phyloP scores from a whole-genome alignment of 257 asterid species.

The Solanum etuberosum region DNA sequence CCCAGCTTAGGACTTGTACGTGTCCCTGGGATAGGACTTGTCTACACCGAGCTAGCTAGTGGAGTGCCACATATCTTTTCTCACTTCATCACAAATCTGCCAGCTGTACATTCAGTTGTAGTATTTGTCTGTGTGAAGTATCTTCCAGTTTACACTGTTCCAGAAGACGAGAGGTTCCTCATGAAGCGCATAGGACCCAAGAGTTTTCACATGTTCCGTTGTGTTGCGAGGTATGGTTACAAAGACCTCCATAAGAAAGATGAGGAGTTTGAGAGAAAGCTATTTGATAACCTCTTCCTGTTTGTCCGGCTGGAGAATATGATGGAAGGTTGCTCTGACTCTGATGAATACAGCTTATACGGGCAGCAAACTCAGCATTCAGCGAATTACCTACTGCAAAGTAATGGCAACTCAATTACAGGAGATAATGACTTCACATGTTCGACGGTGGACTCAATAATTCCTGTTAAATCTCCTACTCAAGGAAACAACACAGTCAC shows the following conservation, averaged over 20 bases:
- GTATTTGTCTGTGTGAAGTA: conserved; percentile 86
- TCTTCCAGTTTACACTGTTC: conserved; percentile 92
- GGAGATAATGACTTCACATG: conserved; percentile 33
- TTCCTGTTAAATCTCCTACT: conserved; percentile 40
- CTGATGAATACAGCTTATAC: conserved; percentile 68
- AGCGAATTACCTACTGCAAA: conserved; percentile 19
- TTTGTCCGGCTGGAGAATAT: conserved; percentile 83
- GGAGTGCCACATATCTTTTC: conserved; percentile 96
- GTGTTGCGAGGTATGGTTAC: conserved; percentile 91
- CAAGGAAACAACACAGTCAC: conserved; percentile 21
- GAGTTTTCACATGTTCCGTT: conserved; percentile 85
- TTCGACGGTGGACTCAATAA: conserved; percentile 60
- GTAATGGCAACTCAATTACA: conserved; percentile 15
- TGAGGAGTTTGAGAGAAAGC: conserved; percentile 80
- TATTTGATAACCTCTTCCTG: conserved; percentile 56
- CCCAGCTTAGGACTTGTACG: conserved; percentile 96
- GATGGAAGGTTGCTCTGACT: conserved; percentile 97
- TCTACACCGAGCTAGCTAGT: conserved; percentile 90
- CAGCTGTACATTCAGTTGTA: conserved; percentile 82
- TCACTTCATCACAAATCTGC: conserved; percentile 87
- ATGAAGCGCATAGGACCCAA: conserved; percentile 93
- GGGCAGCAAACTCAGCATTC: conserved; percentile 70
- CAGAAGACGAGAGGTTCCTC: conserved; percentile 79
- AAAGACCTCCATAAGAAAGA: conserved; percentile 86
- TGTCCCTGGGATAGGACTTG: conserved; percentile 94